phyloP scores from a whole-genome alignment of 441 rosid species.

The Brassica balearica region DNA sequence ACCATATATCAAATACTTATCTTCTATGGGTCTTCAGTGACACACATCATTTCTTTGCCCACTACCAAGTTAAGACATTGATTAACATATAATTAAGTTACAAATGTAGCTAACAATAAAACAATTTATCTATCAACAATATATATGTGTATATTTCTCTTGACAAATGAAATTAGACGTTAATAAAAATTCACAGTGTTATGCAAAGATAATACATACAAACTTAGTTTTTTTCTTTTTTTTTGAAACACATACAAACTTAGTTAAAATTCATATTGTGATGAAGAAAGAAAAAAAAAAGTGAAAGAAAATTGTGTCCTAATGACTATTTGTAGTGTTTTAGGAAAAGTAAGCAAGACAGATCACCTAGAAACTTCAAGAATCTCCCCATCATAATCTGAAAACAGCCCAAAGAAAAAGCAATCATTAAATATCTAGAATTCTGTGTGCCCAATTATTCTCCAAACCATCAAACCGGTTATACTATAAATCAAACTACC shows the following conservation, averaged over 20 bases:
- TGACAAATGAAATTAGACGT: not conserved
- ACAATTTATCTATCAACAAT: no score
- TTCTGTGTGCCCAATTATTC: conserved; percentile 36
- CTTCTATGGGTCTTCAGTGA: conserved; percentile 7
- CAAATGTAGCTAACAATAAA: no score
- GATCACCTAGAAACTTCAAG: conserved; percentile 42
- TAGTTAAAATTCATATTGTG: not conserved
- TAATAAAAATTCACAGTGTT: not conserved
- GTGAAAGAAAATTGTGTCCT: not conserved
- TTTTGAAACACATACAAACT: not conserved
- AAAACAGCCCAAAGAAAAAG: conserved; percentile 20
- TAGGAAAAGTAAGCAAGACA: conserved; percentile 20
- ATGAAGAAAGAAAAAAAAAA: not conserved
- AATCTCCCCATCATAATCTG: conserved; percentile 24
- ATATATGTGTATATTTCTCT: not conserved
- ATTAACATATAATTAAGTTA: not conserved
- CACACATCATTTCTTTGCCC: not conserved
- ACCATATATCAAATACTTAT: not conserved
- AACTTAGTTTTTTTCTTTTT: not conserved
- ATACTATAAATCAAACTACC: conserved; percentile 17
- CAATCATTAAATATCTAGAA: conserved; percentile 31
- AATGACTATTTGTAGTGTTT: conserved; percentile 1
- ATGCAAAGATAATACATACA: not conserved
- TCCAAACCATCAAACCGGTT: conserved; percentile 33
- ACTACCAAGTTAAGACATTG: not conserved